Conservation (phyloP, 2,329 filamentous ascomycete genomes). For the Arthrobotrys conoides region DNA sequence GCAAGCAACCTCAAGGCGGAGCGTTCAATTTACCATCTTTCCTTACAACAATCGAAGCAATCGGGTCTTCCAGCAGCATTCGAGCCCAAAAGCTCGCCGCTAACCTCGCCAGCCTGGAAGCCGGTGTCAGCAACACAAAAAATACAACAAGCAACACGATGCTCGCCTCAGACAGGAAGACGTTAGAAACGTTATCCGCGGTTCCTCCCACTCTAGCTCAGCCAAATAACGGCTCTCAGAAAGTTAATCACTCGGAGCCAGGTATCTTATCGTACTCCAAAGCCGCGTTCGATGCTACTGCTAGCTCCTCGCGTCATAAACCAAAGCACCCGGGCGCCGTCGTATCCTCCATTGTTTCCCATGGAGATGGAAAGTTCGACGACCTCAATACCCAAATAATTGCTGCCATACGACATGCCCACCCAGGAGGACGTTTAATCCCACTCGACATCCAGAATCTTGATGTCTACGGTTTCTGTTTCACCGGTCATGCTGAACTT, state of each 20-base stretch:
- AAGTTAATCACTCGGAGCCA: background rate
- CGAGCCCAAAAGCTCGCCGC: slow-evolving; percentile 50
- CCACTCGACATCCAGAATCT: slow-evolving; percentile 38
- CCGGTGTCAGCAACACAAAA: slow-evolving; percentile 44
- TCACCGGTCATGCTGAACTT: slow-evolving; percentile 50
- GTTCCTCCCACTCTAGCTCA: background rate
- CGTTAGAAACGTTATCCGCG: slow-evolving; percentile 6
- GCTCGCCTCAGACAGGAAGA: background rate
- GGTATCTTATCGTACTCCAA: slow-evolving; percentile 40
- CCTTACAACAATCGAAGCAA: slow-evolving; percentile 45
- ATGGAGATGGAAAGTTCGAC: slow-evolving; percentile 48
- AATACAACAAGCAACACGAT: slow-evolving; percentile 43
- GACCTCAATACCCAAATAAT: slow-evolving; percentile 54
- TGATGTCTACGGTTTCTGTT: slow-evolving; percentile 48
- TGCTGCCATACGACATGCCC: slow-evolving; percentile 35
- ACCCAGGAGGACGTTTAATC: slow-evolving; percentile 37
- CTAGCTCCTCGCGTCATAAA: slow-evolving; percentile 3
- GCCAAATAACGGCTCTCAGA: slow-evolving; percentile 1
- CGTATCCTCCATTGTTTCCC: slow-evolving; percentile 42
- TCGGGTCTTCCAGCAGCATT: slow-evolving; percentile 39
- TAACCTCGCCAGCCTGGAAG: slow-evolving; percentile 54
- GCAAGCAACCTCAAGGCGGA: slow-evolving; percentile 36
- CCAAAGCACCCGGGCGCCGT: slow-evolving; percentile 46
- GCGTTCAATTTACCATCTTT: slow-evolving; percentile 40
- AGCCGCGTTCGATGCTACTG: slow-evolving; percentile 38